Evolutionary conservation across 2,329 filamentous ascomycete genomes (phyloP).

Genomic region (Anisogramma anomala): DNA sequence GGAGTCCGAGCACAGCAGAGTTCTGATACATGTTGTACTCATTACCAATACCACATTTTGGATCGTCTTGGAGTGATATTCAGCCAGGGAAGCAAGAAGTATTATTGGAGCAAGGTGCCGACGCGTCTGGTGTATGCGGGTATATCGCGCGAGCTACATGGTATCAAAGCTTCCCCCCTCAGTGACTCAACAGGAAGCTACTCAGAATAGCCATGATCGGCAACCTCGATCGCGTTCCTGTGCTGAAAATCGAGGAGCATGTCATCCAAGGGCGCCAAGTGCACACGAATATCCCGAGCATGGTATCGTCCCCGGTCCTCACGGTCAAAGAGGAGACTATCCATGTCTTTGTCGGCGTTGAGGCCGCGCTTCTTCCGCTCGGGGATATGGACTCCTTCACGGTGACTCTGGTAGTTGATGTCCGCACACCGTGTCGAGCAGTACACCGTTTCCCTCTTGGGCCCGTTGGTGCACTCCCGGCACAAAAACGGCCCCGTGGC

Average conservation of each 20-base stretch:
- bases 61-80: neutral
- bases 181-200: neutral
- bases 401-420: constrained; percentile 23
- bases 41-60: no score
- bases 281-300: constrained; percentile 15
- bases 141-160: neutral
- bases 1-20: no score
- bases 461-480: constrained; percentile 22
- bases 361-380: constrained; percentile 14
- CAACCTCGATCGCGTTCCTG: constrained; percentile 5
- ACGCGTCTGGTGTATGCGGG: no score
- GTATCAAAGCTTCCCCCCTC: neutral
- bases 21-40: no score
- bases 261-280: constrained; percentile 14
- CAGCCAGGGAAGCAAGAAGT: neutral
- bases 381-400: constrained; percentile 22
- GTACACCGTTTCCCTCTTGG: constrained; percentile 21
- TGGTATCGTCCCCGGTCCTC: constrained; percentile 15
- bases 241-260: constrained; percentile 15
- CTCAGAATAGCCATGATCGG: neutral
- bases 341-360: constrained; percentile 12
- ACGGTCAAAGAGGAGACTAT: constrained; percentile 13
- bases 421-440: constrained; percentile 23
- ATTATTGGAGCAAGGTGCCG: no score
- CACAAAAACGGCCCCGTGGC: constrained; percentile 19